Evolutionary conservation across 495 filamentous ascomycete species (phyloP).

Genomic region (Aspergillus egyptiacus): DNA sequence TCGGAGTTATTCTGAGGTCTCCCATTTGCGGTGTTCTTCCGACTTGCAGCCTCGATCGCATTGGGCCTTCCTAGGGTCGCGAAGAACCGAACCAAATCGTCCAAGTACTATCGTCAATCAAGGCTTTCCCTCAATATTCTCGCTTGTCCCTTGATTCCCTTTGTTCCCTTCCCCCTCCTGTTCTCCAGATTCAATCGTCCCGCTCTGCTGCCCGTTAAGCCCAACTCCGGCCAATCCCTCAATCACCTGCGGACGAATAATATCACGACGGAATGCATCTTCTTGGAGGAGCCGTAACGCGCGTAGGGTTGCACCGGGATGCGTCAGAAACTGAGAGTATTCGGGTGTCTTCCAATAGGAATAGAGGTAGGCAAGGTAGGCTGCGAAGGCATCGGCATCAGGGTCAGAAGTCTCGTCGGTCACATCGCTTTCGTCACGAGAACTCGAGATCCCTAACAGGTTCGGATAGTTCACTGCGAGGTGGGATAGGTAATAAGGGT

Average conservation of each 20-base stretch:
- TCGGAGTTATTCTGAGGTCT: not conserved
- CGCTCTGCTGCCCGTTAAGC: conserved; percentile 26
- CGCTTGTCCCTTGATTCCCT: conserved; percentile 14
- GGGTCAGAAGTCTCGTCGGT: conserved; percentile 45
- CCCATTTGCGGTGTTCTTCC: not conserved
- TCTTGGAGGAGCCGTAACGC: conserved; percentile 77
- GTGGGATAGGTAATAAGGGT: conserved; percentile 78
- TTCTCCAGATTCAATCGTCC: conserved; percentile 16
- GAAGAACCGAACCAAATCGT: not conserved
- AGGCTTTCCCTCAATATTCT: conserved; percentile 17
- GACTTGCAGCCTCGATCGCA: not conserved
- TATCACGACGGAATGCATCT: conserved; percentile 74
- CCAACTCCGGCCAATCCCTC: conserved; percentile 55
- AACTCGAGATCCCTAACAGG: conserved; percentile 35
- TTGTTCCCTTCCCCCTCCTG: conserved; percentile 29
- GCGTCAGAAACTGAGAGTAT: conserved; percentile 73
- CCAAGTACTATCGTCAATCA: conserved; percentile 14
- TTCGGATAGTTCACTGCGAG: conserved; percentile 60
- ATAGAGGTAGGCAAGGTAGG: conserved; percentile 74
- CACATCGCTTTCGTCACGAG: conserved; percentile 31
- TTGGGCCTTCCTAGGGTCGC: not conserved
- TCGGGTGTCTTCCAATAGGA: conserved; percentile 80
- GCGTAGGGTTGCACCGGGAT: conserved; percentile 77
- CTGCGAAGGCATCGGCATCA: conserved; percentile 60
- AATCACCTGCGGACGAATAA: conserved; percentile 68